Evolutionary conservation across 495 filamentous ascomycete genomes (phyloP), one percentile per base, ranked within the genome.

Genomic region (Barbatosphaeria neglecta): DNA sequence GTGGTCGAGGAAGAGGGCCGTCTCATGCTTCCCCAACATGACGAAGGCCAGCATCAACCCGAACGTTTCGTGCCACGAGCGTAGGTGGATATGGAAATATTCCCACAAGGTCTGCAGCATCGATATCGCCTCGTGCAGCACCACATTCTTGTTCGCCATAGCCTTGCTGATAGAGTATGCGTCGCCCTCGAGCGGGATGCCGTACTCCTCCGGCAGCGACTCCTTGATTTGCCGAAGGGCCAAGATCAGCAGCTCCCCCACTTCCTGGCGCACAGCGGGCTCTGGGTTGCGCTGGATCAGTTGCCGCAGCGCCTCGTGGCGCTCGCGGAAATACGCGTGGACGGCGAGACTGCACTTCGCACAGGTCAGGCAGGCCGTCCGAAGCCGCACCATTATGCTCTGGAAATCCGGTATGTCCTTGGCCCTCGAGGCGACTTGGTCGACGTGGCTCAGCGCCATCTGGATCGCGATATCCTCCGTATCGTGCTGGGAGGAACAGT

Each of bases 51-150:
- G 53, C 49, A 90, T 66, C 25, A 86, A 71, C 22, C 77, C 78
- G 53, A 92, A 92, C 38, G 84, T 89, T 55, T 94, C 87, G 35
- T 80, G 76, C 87, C 87, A 94, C 8, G 80, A 73, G 24, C 83
- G 78, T 18, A 75, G 58, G 20, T 72, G 66, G 2, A 63, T 59
- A 47, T 86, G 78, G 23, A 74, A 72, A 35, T 62, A 62, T 3
- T 60, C 60, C 49, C 82, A 76, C 45, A 92, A 58, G 22, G 63
- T 54, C 23, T 74, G 67, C 44, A 89, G 68, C 6, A 75, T 57
- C 33, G 60, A 58, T 7, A 62, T 47, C 63, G 69, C 50, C 43
- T 50, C 42, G 43, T 44, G 15, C 54, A 60, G 15, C 53, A 60
- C 61, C 57, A 67, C 41, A 33, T 58, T 22, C 48, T 43, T n/a